phyloP scores from a whole-genome alignment of 2,329 filamentous ascomycete species.

The Cercospora brassicicola region DNA sequence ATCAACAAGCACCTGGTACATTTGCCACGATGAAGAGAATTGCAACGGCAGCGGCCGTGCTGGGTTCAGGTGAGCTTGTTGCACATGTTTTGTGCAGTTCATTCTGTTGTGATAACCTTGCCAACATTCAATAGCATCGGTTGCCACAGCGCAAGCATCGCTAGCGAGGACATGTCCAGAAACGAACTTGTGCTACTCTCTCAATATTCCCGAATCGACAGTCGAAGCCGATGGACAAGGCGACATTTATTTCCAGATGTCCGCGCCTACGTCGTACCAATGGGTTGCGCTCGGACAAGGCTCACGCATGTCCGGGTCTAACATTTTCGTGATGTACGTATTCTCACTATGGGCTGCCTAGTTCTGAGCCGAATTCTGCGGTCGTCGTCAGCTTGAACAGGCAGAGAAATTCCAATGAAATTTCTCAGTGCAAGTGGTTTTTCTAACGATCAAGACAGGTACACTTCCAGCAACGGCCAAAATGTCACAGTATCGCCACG shows the following conservation, averaged over 20 bases:
- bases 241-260: slow-evolving; percentile 60
- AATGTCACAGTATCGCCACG: slow-evolving; percentile 61
- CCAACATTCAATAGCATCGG: slow-evolving; percentile 1
- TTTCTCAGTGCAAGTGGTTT: background rate
- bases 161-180: slow-evolving; percentile 27
- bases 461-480: slow-evolving; percentile 52
- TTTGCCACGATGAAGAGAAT: slow-evolving; percentile 15
- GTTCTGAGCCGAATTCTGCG: background rate
- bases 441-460: background rate
- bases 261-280: slow-evolving; percentile 53
- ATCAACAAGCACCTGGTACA: background rate
- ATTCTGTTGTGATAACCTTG: background rate
- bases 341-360: background rate
- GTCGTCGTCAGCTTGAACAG: background rate
- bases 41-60: background rate
- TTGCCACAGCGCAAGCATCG: slow-evolving; percentile 23
- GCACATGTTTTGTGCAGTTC: background rate
- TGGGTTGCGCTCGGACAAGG: slow-evolving; percentile 61
- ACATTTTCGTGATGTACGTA: slow-evolving; percentile 58
- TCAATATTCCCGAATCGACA: slow-evolving; percentile 58
- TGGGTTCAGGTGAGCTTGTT: slow-evolving; percentile 15
- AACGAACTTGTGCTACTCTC: slow-evolving; percentile 47
- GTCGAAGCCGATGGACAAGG: slow-evolving; percentile 50
- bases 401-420: no score
- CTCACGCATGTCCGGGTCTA: slow-evolving; percentile 53